Percentiles rank a stretch among this genome's conserved stretches.
phyloP scores from a whole-genome alignment of 2,329 filamentous ascomycete species.

The Knufia fluminis region DNA sequence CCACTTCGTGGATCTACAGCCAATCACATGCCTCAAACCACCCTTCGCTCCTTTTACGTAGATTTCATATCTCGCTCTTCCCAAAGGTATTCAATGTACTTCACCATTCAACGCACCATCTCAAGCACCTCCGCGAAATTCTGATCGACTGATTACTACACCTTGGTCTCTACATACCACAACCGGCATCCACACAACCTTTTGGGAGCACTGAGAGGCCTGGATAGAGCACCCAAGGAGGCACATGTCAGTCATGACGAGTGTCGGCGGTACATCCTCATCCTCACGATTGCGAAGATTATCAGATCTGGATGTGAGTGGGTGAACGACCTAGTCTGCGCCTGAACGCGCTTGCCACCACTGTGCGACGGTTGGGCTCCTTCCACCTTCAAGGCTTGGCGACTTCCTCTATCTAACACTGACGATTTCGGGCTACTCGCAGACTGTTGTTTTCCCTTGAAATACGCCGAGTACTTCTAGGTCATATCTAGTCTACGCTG shows the following conservation, averaged over 20 bases:
- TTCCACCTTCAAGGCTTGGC: neutral
- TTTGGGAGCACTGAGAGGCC: neutral
- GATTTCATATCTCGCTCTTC: neutral
- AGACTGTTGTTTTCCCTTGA: neutral
- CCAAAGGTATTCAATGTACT: too few species aligned
- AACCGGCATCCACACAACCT: too few species aligned
- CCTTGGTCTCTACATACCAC: too few species aligned
- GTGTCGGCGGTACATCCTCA: neutral
- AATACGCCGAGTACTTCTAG: neutral
- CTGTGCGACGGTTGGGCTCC: too few species aligned
- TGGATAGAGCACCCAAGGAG: neutral
- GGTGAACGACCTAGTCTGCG: neutral
- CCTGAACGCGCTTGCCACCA: neutral
- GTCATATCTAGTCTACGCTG: neutral
- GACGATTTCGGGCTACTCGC: neutral
- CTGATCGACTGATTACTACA: too few species aligned
- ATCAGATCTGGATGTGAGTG: neutral
- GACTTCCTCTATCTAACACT: neutral
- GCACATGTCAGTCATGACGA: neutral
- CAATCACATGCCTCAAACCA: neutral
- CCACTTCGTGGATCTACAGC: too few species aligned
- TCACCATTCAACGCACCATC: too few species aligned
- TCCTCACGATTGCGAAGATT: neutral
- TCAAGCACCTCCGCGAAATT: too few species aligned
- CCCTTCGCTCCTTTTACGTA: neutral